Conservation (phyloP, 2,329 filamentous ascomycete genomes). For the Aspergillus novofumigatus region DNA sequence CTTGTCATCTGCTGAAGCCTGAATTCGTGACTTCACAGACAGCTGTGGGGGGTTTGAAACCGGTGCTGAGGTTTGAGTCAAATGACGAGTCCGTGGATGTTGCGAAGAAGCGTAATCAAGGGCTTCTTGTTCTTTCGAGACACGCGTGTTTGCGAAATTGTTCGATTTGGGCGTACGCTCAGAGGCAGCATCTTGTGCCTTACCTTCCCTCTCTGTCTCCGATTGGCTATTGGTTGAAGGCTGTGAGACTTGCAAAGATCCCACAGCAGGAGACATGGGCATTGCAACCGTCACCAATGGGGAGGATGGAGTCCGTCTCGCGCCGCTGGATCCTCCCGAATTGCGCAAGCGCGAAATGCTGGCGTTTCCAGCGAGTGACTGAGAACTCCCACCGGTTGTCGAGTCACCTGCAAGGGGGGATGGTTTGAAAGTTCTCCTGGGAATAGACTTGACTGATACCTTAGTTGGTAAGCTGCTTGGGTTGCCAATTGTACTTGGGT, state of each 20-base stretch:
- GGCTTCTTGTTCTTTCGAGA: not conserved
- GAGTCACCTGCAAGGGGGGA: not conserved
- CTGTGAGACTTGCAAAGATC: not conserved
- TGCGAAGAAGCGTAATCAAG: not conserved
- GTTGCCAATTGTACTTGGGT: not conserved
- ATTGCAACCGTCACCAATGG: not conserved
- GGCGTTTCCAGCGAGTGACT: not conserved
- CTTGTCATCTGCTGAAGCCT: not conserved
- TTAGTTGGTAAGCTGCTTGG: not conserved
- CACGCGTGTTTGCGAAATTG: not conserved
- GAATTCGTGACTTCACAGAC: not conserved
- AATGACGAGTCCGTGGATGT: not conserved
- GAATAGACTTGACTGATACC: not conserved
- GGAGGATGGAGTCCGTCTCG: not conserved
- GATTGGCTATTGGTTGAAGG: not conserved
- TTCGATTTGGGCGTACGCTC: not conserved
- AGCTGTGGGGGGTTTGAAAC: not conserved
- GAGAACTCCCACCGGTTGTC: not conserved
- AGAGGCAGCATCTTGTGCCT: not conserved
- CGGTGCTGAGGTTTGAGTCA: not conserved
- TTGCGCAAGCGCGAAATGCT: not conserved
- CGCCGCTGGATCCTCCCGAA: not conserved
- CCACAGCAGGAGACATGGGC: not conserved
- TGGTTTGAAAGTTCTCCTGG: not conserved
- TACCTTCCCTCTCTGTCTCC: not conserved